A percentile compares a stretch with the other conserved stretches of the same genome.
These are phyloP conservation scores for Diaporthe capsici DNA, from an alignment of 2,329 filamentous ascomycete genomes.

Conservation along the genomic window DNA sequence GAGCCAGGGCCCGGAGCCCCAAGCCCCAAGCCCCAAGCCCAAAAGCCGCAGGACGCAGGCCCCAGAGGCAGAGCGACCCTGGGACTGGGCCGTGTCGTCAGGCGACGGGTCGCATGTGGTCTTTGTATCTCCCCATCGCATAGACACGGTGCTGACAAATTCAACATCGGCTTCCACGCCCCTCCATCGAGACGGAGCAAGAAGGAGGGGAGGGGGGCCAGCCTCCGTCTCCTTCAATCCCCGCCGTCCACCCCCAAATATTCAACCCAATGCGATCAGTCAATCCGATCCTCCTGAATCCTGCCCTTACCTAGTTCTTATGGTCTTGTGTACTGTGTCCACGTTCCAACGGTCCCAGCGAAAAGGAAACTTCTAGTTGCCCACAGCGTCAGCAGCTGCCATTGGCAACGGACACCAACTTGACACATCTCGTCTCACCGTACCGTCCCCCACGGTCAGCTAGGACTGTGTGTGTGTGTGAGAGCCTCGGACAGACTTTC, in stretches of 20 bases:
- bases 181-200: conserved; percentile 37
- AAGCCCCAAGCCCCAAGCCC: background rate
- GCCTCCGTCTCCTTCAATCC: conserved; percentile 4
- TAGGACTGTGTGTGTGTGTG: background rate
- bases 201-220: conserved; percentile 14
- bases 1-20: background rate
- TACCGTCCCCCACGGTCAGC: conserved; percentile 18
- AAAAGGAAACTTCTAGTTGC: conserved; percentile 30
- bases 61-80: conserved; percentile 1
- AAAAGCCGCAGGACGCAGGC: conserved; percentile 1
- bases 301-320: conserved; percentile 17
- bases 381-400: conserved; percentile 2
- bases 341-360: conserved; percentile 25
- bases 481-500: conserved; percentile 20
- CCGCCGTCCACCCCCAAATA: conserved; percentile 8
- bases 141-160: conserved; percentile 47
- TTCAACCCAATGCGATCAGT: conserved; percentile 14
- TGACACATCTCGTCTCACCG: conserved; percentile 26
- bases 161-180: conserved; percentile 45
- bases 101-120: conserved; percentile 14
- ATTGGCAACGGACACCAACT: conserved; percentile 13
- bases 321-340: conserved; percentile 31
- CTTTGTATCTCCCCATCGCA: conserved; percentile 27
- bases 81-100: conserved; percentile 26
- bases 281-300: conserved; percentile 37